Evolutionary conservation across 495 filamentous ascomycete species (phyloP), one percentile per base, ranked within the genome.

Genomic region (Amniculicola lignicola): DNA sequence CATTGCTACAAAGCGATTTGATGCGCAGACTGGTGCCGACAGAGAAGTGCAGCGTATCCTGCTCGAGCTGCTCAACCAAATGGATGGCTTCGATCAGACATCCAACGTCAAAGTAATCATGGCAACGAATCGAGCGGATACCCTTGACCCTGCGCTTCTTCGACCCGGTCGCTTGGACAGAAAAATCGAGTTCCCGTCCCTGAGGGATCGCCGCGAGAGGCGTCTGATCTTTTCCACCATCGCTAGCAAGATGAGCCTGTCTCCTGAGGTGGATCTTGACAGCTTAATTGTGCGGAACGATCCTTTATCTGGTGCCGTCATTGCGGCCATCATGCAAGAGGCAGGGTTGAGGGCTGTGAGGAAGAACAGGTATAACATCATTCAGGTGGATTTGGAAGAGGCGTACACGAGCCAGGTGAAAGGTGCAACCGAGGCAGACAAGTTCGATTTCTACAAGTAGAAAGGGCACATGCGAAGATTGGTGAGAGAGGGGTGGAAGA

Each of bases 91-190:
- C 74, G 93, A 98, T 70, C 93, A 97, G 70, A 92, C 90, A 1
- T 87, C 89, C 73, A 97, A 97, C 69, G 94, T 98, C 70, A 98
- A 98, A 74, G 93, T 98, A 66, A 97, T 98, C 76, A 98, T 98
- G 93, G 93, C 93, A 51, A 98, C 93, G 59, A 98, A 98, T 75
- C 84, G 93, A 62, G 94, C 93, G 42, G 93, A 98, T 66, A 98
- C 94, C 12, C 78, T 98, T 44, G 93, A 98, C 67, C 93, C 93
- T 3, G 93, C 93, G 11, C 74, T 98, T 62, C 81, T 98, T 40
- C 88, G 93, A 54, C 93, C 93, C 16, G 93, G 93, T 53, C 90
- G 93, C 72, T 79, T 98, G 51, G 93, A 98, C 71, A 82, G 93
- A 61, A 98, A 98, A 79, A 98, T 98, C 61, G 93, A 98, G 71